These are phyloP conservation scores for Pelomyxa schiedti DNA, from an alignment of 78 protist genomes.

Conservation along the genomic window DNA sequence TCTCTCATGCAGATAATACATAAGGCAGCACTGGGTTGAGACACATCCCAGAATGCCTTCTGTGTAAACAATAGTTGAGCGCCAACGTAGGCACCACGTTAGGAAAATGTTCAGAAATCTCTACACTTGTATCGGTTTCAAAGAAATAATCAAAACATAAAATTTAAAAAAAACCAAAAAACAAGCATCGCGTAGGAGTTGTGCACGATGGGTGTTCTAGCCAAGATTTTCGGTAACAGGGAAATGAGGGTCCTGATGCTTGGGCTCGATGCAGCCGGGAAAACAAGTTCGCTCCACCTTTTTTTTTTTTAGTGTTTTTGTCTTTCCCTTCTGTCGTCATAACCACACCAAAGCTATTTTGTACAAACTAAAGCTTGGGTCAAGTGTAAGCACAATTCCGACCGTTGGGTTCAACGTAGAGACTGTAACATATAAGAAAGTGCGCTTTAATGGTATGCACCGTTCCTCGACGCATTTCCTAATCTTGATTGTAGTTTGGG, in stretches of 20 bases:
- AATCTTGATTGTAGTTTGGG: no score
- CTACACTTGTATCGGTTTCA: no score
- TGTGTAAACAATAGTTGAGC: no score
- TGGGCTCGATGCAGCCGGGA: constrained; percentile 83
- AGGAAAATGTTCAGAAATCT: no score
- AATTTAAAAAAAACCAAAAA: no score
- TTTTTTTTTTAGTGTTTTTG: neutral
- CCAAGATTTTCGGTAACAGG: constrained; percentile 23
- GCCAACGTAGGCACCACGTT: no score
- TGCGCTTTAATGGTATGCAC: constrained; percentile 9
- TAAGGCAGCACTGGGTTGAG: no score
- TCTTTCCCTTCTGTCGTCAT: neutral
- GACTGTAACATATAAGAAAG: constrained; percentile 8
- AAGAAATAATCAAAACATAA: no score
- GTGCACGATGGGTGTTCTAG: neutral
- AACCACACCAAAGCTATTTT: neutral
- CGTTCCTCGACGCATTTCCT: no score
- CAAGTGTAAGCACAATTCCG: constrained; percentile 44
- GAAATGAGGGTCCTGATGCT: constrained; percentile 86
- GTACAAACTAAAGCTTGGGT: constrained; percentile 21
- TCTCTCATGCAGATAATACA: no score
- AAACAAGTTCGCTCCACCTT: constrained; percentile 21
- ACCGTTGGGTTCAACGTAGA: constrained; percentile 43
- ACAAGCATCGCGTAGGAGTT: no score
- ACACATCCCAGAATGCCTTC: no score